phyloP scores from a whole-genome alignment of 2,329 filamentous ascomycete species.

The Albifimbria verrucaria region DNA sequence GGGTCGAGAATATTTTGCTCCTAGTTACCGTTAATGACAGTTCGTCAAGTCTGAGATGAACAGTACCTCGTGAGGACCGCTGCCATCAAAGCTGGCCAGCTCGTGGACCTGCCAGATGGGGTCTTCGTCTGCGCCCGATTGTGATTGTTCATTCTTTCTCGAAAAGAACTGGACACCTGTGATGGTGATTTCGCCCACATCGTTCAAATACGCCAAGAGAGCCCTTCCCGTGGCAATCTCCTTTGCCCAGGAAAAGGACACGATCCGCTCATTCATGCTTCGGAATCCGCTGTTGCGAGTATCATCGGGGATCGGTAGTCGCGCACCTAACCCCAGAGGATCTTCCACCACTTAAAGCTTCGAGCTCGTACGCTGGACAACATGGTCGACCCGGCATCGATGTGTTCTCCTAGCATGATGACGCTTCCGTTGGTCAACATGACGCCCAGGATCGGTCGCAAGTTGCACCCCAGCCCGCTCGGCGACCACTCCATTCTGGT shows the following conservation, averaged over 20 bases:
- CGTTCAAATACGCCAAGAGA: constrained; percentile 50
- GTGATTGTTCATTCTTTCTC: constrained; percentile 10
- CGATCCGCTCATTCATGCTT: constrained; percentile 43
- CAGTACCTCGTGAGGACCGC: constrained; percentile 39
- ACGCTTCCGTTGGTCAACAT: constrained; percentile 49
- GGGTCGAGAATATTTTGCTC: constrained; percentile 35
- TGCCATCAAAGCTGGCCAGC: constrained; percentile 43
- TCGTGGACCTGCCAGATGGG: constrained; percentile 48
- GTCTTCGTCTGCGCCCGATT: constrained; percentile 21
- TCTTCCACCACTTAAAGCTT: constrained; percentile 47
- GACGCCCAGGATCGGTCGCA: constrained; percentile 48
- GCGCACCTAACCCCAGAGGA: constrained; percentile 54
- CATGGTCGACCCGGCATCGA: constrained; percentile 23
- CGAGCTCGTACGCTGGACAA: constrained; percentile 30
- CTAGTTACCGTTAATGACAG: constrained; percentile 17
- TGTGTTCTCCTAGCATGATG: constrained; percentile 48
- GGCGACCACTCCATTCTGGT: constrained; percentile 57
- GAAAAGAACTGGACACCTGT: constrained; percentile 42
- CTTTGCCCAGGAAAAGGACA: constrained; percentile 51
- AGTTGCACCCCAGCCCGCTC: constrained; percentile 51
- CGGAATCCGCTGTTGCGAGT: constrained; percentile 24
- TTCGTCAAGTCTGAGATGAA: background rate
- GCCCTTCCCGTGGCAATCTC: constrained; percentile 37
- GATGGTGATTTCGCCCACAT: constrained; percentile 47
- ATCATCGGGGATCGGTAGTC: constrained; percentile 44